Conservation (phyloP, 163 green algal genomes). For the Coccomyxa subellipsoidea region DNA sequence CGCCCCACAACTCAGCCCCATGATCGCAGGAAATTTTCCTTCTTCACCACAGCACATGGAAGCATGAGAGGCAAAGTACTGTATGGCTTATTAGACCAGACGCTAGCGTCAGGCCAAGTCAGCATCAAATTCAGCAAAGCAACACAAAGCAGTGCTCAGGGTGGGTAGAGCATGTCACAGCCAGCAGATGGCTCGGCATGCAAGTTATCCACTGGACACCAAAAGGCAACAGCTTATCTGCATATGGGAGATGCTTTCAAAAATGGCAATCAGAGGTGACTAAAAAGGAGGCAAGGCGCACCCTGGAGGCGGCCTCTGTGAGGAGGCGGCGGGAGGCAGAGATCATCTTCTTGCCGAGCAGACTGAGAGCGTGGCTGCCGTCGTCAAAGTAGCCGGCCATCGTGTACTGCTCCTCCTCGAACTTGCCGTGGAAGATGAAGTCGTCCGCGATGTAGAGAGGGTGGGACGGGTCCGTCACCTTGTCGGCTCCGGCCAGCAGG, state of each 20-base stretch:
- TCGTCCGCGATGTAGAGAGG: neutral
- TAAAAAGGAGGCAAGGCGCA: neutral
- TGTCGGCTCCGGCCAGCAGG: neutral
- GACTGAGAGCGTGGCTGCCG: neutral
- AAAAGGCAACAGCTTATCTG: too few relatives aligned
- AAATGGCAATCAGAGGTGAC: neutral
- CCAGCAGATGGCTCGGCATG: too few relatives aligned
- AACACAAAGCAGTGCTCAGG: too few relatives aligned
- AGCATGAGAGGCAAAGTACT: too few relatives aligned
- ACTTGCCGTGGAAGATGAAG: neutral
- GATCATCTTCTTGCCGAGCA: neutral
- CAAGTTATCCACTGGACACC: too few relatives aligned
- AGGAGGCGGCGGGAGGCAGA: neutral
- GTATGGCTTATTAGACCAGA: too few relatives aligned
- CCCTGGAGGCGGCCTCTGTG: neutral
- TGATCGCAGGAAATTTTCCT: too few relatives aligned
- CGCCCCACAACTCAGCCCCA: too few relatives aligned
- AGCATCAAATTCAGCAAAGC: too few relatives aligned
- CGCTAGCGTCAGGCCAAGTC: too few relatives aligned
- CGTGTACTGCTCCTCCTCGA: neutral
- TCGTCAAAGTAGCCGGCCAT: conserved; percentile 3
- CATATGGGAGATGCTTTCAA: neutral
- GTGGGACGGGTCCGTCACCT: neutral
- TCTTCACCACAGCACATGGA: too few relatives aligned
- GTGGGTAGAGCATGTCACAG: too few relatives aligned